Evolutionary conservation across 441 rosid species (phyloP).

Genomic region (Daphne laureola): DNA sequence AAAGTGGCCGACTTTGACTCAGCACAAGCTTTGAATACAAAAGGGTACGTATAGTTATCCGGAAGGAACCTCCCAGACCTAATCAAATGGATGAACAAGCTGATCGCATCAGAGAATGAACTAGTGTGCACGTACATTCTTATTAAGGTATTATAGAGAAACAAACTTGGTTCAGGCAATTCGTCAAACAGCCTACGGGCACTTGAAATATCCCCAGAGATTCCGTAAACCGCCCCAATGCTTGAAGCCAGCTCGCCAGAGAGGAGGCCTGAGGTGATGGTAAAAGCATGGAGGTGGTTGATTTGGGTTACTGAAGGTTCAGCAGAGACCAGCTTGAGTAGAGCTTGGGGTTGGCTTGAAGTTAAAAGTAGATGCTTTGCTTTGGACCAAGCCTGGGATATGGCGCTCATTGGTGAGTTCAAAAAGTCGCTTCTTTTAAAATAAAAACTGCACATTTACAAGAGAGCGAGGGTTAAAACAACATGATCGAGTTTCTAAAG

Average conservation of each 20-base stretch:
- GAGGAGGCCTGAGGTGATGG: conserved; percentile 33
- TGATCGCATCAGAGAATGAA: conserved; percentile 26
- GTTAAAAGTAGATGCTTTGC: conserved; percentile 15
- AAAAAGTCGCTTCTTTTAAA: too few relatives aligned
- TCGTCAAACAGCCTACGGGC: conserved; percentile 57
- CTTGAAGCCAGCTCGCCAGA: conserved; percentile 22
- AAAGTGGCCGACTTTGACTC: conserved; percentile 28
- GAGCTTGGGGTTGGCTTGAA: conserved; percentile 27
- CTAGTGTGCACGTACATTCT: conserved; percentile 37
- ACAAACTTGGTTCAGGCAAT: conserved; percentile 36
- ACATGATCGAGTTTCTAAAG: too few relatives aligned
- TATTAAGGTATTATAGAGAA: conserved; percentile 46
- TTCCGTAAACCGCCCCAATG: conserved; percentile 21
- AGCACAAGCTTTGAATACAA: conserved; percentile 50
- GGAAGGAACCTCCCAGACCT: conserved; percentile 30
- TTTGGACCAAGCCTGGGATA: conserved; percentile 16
- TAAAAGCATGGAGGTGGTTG: conserved; percentile 48
- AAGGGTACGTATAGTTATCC: conserved; percentile 55
- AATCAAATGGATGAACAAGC: conserved; percentile 44
- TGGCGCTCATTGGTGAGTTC: conserved; percentile 23
- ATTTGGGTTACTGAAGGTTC: conserved; percentile 33
- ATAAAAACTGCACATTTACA: too few relatives aligned
- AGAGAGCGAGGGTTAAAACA: too few relatives aligned
- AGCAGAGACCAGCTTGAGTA: conserved; percentile 34
- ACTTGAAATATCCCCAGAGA: conserved; percentile 19